These are phyloP conservation scores for Dalbergia cochinchinensis DNA, from an alignment of 306 rosid genomes.

Conservation along the genomic window DNA sequence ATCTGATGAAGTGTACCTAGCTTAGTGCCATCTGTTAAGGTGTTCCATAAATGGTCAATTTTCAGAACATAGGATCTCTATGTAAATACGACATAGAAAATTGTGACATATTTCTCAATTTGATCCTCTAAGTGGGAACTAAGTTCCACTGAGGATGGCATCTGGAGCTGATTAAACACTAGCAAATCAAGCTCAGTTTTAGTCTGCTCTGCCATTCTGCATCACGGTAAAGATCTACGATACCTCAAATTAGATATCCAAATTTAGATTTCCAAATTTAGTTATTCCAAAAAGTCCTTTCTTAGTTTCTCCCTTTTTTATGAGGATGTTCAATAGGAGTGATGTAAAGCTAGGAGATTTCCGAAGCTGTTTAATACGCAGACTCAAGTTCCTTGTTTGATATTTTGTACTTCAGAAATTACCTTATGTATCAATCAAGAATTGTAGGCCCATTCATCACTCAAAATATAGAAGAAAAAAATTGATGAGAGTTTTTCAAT, in stretches of 20 bases:
- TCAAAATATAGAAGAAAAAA: background rate
- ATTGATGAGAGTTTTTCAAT: slow-evolving; percentile 1
- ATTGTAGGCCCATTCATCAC: background rate
- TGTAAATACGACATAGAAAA: slow-evolving; percentile 74
- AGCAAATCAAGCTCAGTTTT: slow-evolving; percentile 37
- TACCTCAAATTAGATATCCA: slow-evolving; percentile 34
- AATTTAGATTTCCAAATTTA: slow-evolving; percentile 14
- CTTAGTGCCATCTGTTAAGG: slow-evolving; percentile 38
- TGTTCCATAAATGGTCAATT: slow-evolving; percentile 37
- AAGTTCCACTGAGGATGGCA: slow-evolving; percentile 37
- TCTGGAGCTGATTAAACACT: slow-evolving; percentile 16
- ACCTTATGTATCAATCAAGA: slow-evolving; percentile 1
- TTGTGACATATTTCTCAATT: slow-evolving; percentile 43
- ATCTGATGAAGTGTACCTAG: slow-evolving; percentile 41
- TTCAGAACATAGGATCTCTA: slow-evolving; percentile 50
- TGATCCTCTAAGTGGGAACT: slow-evolving; percentile 49
- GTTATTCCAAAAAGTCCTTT: slow-evolving; percentile 19
- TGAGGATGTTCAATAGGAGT: background rate
- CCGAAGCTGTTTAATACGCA: slow-evolving; percentile 2
- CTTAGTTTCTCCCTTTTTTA: background rate
- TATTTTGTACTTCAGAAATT: slow-evolving; percentile 20
- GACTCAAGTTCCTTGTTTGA: slow-evolving; percentile 16
- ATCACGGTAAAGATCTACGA: slow-evolving; percentile 20
- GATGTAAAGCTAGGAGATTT: background rate
- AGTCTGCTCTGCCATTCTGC: slow-evolving; percentile 15